Evolutionary conservation across 768 basidiomycete genomes (phyloP).

Genomic region (Hericium alpestre): DNA sequence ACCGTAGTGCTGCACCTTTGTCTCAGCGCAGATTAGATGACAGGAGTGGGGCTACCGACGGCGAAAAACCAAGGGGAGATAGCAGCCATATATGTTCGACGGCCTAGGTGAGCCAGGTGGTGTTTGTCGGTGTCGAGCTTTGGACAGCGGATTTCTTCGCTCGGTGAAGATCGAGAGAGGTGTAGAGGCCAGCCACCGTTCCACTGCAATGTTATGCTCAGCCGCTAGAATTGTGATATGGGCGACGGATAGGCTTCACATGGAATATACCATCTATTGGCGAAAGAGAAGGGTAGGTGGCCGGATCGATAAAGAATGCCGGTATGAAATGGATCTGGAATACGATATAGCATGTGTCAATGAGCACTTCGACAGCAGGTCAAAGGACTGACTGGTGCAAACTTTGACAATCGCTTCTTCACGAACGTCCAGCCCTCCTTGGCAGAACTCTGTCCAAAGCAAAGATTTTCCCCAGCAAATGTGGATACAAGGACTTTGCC

Average conservation of each 20-base stretch:
- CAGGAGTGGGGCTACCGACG: slow-evolving; percentile 12
- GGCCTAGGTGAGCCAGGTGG: slow-evolving; percentile 39
- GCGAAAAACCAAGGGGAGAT: slow-evolving; percentile 78
- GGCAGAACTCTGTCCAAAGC: slow-evolving; percentile 18
- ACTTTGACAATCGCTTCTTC: slow-evolving; percentile 16
- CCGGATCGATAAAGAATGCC: slow-evolving; percentile 20
- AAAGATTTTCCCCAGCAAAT: slow-evolving; percentile 27
- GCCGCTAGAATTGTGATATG: neutral
- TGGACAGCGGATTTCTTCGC: slow-evolving; percentile 12
- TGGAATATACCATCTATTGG: slow-evolving; percentile 33
- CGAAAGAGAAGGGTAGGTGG: slow-evolving; percentile 22
- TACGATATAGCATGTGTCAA: neutral
- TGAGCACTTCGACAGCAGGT: no score
- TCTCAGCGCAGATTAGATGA: neutral
- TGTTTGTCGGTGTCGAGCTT: slow-evolving; percentile 36
- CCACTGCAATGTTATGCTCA: slow-evolving; percentile 15
- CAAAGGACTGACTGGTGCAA: slow-evolving; percentile 19
- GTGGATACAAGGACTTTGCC: slow-evolving; percentile 25
- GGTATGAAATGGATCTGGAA: slow-evolving; percentile 22
- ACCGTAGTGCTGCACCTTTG: slow-evolving; percentile 48
- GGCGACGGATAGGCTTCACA: slow-evolving; percentile 9
- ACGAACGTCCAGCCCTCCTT: slow-evolving; percentile 20
- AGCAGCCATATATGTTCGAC: slow-evolving; percentile 36
- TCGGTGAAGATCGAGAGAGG: slow-evolving; percentile 29
- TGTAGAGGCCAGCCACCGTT: slow-evolving; percentile 25